Percentiles rank a stretch among this genome's conserved stretches.
These are phyloP conservation scores for Beauveria caledonica DNA, from an alignment of 2,329 filamentous ascomycete species.

Conservation along the genomic window DNA sequence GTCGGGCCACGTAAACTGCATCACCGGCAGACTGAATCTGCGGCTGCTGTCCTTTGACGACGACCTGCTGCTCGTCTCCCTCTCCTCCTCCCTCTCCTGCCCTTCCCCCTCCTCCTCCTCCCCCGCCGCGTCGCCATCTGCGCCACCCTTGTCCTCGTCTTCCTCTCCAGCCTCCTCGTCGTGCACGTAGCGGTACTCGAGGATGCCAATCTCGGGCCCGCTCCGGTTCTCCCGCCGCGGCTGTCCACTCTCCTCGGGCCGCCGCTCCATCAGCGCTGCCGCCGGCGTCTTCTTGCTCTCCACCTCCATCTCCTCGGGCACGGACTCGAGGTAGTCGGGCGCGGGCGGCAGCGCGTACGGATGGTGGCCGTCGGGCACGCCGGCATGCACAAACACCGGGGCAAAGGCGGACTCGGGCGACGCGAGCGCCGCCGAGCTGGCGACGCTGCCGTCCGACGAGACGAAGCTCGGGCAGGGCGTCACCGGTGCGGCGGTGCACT, in stretches of 20 bases:
- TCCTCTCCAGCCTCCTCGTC: background rate
- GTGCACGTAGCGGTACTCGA: background rate
- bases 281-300: background rate
- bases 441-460: conserved; percentile 7
- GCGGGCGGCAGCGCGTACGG: background rate
- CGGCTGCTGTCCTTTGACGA: background rate
- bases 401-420: background rate
- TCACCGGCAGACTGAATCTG: conserved; percentile 20
- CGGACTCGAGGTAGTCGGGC: background rate
- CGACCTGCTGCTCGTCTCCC: background rate
- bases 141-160: background rate
- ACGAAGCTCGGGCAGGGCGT: conserved; percentile 13
- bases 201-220: background rate
- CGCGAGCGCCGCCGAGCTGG: background rate
- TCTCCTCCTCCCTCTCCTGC: background rate
- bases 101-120: background rate
- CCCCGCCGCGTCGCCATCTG: background rate
- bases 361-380: background rate
- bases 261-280: background rate
- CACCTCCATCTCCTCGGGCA: background rate
- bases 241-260: background rate
- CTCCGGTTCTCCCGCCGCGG: background rate
- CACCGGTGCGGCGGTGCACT: conserved; percentile 11
- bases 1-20: conserved; percentile 20
- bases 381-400: background rate